Evolutionary conservation across 805 yeast species (phyloP).

Genomic region (Sugiyamaella valdiviana): DNA sequence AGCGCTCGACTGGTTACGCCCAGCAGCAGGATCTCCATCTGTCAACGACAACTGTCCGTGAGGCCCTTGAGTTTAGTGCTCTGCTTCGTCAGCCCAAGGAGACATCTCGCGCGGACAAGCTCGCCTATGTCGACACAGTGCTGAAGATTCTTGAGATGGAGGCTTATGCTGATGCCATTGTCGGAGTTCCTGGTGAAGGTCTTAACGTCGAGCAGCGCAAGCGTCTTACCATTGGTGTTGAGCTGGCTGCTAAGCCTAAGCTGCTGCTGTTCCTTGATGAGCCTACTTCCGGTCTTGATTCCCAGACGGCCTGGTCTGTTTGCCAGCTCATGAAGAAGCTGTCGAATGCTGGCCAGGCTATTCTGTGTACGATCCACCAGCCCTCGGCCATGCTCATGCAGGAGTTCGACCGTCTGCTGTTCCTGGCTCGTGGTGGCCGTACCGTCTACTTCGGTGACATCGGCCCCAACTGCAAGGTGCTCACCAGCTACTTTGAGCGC

Average conservation of each 20-base stretch:
- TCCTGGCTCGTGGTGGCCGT: conserved; percentile 63
- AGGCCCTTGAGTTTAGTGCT: conserved; percentile 63
- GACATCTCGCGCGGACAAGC: conserved; percentile 50
- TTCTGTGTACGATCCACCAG: conserved; percentile 73
- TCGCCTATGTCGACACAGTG: conserved; percentile 59
- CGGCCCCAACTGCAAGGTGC: conserved; percentile 51
- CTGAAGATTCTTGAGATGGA: conserved; percentile 59
- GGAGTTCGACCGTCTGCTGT: conserved; percentile 70
- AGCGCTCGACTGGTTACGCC: conserved; percentile 62
- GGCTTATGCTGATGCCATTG: conserved; percentile 62
- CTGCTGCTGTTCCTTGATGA: conserved; percentile 57
- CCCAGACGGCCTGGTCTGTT: conserved; percentile 64
- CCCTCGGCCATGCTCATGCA: conserved; percentile 75
- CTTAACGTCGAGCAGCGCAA: conserved; percentile 57
- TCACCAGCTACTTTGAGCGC: conserved; percentile 60
- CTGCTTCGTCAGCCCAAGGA: conserved; percentile 55
- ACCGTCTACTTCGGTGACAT: conserved; percentile 73
- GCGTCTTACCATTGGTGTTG: conserved; percentile 61
- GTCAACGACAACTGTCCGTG: conserved; percentile 61
- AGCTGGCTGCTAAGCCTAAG: conserved; percentile 59
- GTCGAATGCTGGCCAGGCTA: conserved; percentile 57
- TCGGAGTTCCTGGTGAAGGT: conserved; percentile 70
- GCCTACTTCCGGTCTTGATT: conserved; percentile 65
- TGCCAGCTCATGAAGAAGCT: conserved; percentile 54
- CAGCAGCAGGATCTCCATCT: conserved; percentile 74